phyloP scores from a whole-genome alignment of 805 yeast species.

The Ogataea minuta region DNA sequence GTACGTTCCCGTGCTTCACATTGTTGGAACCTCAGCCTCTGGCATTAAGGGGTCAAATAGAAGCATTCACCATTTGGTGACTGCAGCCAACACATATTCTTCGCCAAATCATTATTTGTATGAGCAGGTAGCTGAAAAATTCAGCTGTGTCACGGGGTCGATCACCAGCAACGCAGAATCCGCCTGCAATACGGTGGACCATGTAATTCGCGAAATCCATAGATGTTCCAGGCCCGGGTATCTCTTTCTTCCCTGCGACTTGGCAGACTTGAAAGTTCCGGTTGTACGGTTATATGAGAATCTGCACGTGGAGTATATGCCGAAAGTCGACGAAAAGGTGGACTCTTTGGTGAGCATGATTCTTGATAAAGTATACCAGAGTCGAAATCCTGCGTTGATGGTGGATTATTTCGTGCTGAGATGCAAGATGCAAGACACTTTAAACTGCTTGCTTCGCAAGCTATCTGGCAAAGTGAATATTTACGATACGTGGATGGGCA shows the following conservation, averaged over 20 bases:
- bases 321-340: conserved; percentile 18
- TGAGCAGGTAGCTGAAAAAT: conserved; percentile 55
- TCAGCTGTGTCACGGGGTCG: conserved; percentile 54
- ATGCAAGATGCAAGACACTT: conserved; percentile 35
- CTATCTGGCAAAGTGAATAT: conserved; percentile 39
- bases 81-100: conserved; percentile 44
- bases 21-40: conserved; percentile 44
- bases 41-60: conserved; percentile 19
- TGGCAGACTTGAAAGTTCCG: conserved; percentile 52
- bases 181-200: conserved; percentile 67
- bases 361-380: conserved; percentile 36
- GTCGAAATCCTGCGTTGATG: conserved; percentile 39
- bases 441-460: conserved; percentile 31
- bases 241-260: conserved; percentile 72
- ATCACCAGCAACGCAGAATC: conserved; percentile 41
- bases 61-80: conserved; percentile 59
- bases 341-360: conserved; percentile 31
- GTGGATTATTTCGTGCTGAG: conserved; percentile 42
- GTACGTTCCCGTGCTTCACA: conserved; percentile 45
- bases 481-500: conserved; percentile 39
- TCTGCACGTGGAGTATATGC: conserved; percentile 24
- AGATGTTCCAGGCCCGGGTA: conserved; percentile 76
- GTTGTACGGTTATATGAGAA: conserved; percentile 35
- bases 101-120: conserved; percentile 69
- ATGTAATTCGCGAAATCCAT: conserved; percentile 56